Base-by-base conservation (phyloP, 208 protist species). In the Leishmania mexicana region DNA sequence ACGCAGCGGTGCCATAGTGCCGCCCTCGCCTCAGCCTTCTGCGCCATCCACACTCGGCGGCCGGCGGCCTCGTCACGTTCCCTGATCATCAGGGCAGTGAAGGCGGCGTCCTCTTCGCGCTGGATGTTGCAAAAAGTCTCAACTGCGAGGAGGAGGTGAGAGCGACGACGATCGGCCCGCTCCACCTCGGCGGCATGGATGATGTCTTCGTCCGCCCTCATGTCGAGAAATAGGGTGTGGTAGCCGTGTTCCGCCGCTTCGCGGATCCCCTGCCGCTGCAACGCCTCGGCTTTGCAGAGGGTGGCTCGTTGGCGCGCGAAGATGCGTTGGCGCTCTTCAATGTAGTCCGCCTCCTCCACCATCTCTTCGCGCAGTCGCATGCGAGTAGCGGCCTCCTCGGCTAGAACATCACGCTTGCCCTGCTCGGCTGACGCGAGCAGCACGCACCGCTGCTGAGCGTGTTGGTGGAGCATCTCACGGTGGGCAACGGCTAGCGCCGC, bases 51-150 rank as follows among this genome's bases (percentile, higher is more conserved):
- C 51, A 86, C 81, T 35, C 83, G 76, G 40, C 89, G 76, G 35
- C 79, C 81, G 0, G 88, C 88, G 17, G 57, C 88, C 58, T 91
- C 89, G 64, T 54, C 51, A 45, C 72, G 81, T 70, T 90, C 86
- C 70, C 38, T 47, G 17, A 31, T 40, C 38, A 88, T 40, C 17
- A 95, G 77, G 28, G 21, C 47, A 2, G 72, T 70, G 76, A 89
- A 89, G 35, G 81, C 81, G 0, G 67, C 74, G 42, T 79, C 71
- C 68, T 93, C 92, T 71, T 90, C 92, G 19, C 76, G 76, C 62
- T 75, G 71, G 51, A 95, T 93, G 19, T 51, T 74, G 40, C 80
- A 71, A 17, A 94, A 70, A 15, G 73, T 53, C 28, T 83, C 81
- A 47, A 91, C 42, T 0, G 91, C 91, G 31, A 77, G 62, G 80